These are phyloP conservation scores for Babesia bigemina DNA, from an alignment of 169 alveolate species.

Conservation along the genomic window DNA sequence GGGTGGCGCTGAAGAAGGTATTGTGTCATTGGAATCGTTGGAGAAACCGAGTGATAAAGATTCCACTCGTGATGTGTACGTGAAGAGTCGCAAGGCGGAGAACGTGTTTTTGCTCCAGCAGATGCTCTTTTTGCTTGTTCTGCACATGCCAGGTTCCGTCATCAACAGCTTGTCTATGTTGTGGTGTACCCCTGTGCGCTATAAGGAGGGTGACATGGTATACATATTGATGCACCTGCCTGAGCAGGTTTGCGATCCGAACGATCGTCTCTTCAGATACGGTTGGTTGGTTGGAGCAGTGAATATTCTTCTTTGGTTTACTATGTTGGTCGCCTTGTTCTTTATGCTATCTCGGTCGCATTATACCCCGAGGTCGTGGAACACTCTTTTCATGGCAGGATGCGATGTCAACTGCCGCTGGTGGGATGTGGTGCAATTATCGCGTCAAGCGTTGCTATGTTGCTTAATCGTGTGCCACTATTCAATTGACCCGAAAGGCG, in stretches of 20 bases:
- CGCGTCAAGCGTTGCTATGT: constrained; percentile 36
- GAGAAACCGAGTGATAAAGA: not conserved
- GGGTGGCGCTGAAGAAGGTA: not conserved
- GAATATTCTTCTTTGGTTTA: constrained; percentile 14
- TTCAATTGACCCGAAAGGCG: constrained; percentile 42
- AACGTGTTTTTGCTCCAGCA: constrained; percentile 29
- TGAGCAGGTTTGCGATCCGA: constrained; percentile 50
- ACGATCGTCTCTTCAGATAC: constrained; percentile 19
- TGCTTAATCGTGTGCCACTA: constrained; percentile 43
- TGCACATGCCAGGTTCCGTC: constrained; percentile 42
- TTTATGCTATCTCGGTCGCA: not conserved
- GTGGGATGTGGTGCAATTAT: constrained; percentile 62
- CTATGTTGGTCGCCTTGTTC: constrained; percentile 18
- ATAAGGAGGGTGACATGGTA: constrained; percentile 28
- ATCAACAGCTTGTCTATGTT: constrained; percentile 53
- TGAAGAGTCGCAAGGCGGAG: constrained; percentile 11
- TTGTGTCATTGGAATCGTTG: constrained; percentile 14
- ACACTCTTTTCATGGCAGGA: constrained; percentile 55
- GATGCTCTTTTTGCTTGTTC: constrained; percentile 26
- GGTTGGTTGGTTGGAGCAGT: constrained; percentile 28
- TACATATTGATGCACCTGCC: constrained; percentile 58
- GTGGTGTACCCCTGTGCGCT: constrained; percentile 51
- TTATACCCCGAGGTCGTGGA: constrained; percentile 52
- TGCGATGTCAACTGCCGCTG: constrained; percentile 34
- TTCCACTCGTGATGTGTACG: not conserved